Evolutionary conservation across 164 flowering plant species (phyloP), one percentile per base, ranked within the genome.

Genomic region (Euptelea pleiosperma): DNA sequence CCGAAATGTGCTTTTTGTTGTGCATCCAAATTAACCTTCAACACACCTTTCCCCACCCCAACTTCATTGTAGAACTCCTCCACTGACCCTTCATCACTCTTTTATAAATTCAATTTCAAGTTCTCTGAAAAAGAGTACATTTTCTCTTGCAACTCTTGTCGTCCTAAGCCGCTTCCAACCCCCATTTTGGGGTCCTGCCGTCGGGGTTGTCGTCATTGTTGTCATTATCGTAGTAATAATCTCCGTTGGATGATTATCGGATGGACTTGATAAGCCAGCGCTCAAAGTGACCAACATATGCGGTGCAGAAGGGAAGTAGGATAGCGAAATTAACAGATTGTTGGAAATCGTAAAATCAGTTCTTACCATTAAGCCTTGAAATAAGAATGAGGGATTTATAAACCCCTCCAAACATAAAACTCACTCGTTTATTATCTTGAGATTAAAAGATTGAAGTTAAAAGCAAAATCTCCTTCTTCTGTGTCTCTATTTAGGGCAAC

Each of bases 1-100:
- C 72, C 36, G 75, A 47, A 45, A 59, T 65, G 61, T 75, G 52
- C 75, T 84, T 86, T 72, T 89, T 77, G 63, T 89, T 89, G 45
- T 84, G 93, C 91, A 89, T 89, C 96, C 96, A 89, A 5, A n/a
- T n/a, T n/a, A n/a, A 89, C 93, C 65, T 86, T 89, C 52, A 89
- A 60, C 6, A 89, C 87, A 1, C 73, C 62, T 58, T 70, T 82
- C 0, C 65, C 54, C 2, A 89, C 73, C 18, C 93, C 89, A 69
- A 84, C 47, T 56, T 83, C 89, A 39, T 65, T 62, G 72, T 93
- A 89, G 55, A 89, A 84, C 26, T 80, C 77, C 43, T 73, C 70
- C 31, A 84, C 77, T 39, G 63, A 6, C 0, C 26, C 59, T 3
- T 84, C 91, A 35, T 82, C 85, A 11, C 72, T 64, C 72, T 62